Evolutionary conservation across 2,329 filamentous ascomycete species (phyloP).

Genomic region (Fusarium dimerum): DNA sequence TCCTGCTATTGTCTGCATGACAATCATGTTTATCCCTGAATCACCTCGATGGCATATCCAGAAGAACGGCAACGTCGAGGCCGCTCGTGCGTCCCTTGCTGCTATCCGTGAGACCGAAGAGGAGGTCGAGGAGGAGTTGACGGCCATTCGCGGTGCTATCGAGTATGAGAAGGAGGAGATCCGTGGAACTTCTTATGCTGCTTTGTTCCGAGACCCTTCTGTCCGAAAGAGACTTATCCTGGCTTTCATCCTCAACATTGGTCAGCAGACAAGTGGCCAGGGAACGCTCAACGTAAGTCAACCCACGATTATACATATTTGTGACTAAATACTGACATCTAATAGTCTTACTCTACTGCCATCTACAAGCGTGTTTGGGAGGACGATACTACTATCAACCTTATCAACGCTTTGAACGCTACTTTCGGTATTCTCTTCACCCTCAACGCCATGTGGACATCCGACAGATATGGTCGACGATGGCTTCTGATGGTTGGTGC

Average conservation of each 20-base stretch:
- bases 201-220: slow-evolving; percentile 69
- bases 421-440: slow-evolving; percentile 73
- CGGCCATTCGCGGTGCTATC: slow-evolving; percentile 65
- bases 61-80: slow-evolving; percentile 56
- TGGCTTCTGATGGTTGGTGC: slow-evolving; percentile 68
- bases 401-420: slow-evolving; percentile 73
- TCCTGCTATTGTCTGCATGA: slow-evolving; percentile 59
- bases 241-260: slow-evolving; percentile 66
- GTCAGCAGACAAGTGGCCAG: slow-evolving; percentile 71
- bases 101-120: slow-evolving; percentile 62
- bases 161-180: slow-evolving; percentile 64
- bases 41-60: slow-evolving; percentile 68
- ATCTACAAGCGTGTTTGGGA: slow-evolving; percentile 71
- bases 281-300: slow-evolving; percentile 62
- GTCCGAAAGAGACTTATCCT: slow-evolving; percentile 65
- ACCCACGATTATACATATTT: no score
- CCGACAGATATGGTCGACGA: slow-evolving; percentile 69
- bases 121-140: slow-evolving; percentile 65
- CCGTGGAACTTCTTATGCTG: slow-evolving; percentile 55
- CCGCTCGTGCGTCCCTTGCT: slow-evolving; percentile 54
- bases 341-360: slow-evolving; percentile 57
- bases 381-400: slow-evolving; percentile 57
- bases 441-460: slow-evolving; percentile 71
- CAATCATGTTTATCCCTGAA: slow-evolving; percentile 57
- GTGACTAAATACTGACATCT: no score